Conservation (phyloP, 2,329 filamentous ascomycete species). For the Diaporthe sp. region DNA sequence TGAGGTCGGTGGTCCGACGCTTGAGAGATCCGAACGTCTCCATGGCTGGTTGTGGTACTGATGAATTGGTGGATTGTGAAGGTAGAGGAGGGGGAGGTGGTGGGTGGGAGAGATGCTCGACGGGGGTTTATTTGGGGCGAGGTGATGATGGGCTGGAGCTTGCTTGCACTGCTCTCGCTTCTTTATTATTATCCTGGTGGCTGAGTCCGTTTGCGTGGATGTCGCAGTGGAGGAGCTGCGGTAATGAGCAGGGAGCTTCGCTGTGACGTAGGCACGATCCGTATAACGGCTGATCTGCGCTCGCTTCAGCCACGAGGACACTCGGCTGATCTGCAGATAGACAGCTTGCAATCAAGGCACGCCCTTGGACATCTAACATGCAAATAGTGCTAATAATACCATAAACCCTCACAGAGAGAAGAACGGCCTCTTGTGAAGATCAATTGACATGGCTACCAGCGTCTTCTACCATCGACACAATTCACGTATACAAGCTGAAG, state of each 20-base stretch:
- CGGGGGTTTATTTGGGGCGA: conserved; percentile 5
- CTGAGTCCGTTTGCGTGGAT: conserved; percentile 31
- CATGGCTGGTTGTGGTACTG: conserved; percentile 16
- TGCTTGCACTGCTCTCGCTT: conserved; percentile 12
- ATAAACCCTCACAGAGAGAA: background rate
- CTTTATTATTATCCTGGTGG: conserved; percentile 27
- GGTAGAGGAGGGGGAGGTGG: background rate
- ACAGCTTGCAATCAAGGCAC: conserved; percentile 6
- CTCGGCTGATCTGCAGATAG: conserved; percentile 26
- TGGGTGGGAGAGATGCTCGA: background rate
- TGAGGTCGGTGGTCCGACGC: conserved; percentile 36
- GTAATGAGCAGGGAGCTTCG: conserved; percentile 33
- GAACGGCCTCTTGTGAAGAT: background rate
- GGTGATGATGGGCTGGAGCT: background rate
- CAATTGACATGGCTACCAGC: background rate
- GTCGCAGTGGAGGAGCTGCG: conserved; percentile 27
- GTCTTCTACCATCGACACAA: background rate
- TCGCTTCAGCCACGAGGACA: conserved; percentile 19
- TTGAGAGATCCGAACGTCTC: conserved; percentile 35
- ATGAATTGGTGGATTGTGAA: background rate
- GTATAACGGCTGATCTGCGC: conserved; percentile 28
- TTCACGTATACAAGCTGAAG: background rate
- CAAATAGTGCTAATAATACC: background rate
- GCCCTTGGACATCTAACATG: background rate
- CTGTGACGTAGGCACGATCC: conserved; percentile 31